A percentile compares a stretch with the other conserved stretches of the same genome.
phyloP scores from a whole-genome alignment of 2,329 filamentous ascomycete species.

The Aspergillus versicolor region DNA sequence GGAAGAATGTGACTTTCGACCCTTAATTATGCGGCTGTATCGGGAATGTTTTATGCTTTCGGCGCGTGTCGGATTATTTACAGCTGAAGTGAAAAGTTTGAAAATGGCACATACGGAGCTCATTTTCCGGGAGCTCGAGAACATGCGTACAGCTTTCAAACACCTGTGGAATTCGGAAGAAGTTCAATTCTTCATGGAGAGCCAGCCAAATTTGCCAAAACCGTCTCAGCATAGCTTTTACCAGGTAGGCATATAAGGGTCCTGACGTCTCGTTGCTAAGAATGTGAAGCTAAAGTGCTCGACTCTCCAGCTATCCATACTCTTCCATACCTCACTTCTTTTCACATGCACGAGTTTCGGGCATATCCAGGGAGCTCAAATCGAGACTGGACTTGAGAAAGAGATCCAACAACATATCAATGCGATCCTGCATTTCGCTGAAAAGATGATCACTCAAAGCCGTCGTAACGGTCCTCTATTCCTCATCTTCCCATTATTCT shows the following conservation, averaged over 20 bases:
- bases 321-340: conserved; percentile 52
- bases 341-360: conserved; percentile 57
- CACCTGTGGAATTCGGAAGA: conserved; percentile 41
- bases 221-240: conserved; percentile 42
- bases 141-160: conserved; percentile 37
- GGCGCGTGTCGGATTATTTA: conserved; percentile 45
- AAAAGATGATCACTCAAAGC: conserved; percentile 36
- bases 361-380: conserved; percentile 21
- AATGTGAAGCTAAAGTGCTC: conserved; percentile 9
- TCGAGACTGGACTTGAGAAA: conserved; percentile 35
- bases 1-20: conserved; percentile 38
- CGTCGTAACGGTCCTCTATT: conserved; percentile 45
- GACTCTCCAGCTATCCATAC: conserved; percentile 29
- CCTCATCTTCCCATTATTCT: conserved; percentile 55
- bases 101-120: conserved; percentile 24
- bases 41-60: conserved; percentile 47
- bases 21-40: conserved; percentile 46
- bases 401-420: conserved; percentile 47
- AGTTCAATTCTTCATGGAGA: conserved; percentile 35
- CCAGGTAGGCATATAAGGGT: conserved; percentile 36
- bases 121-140: conserved; percentile 34
- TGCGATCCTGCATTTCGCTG: conserved; percentile 47
- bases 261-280: not conserved
- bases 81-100: conserved; percentile 41
- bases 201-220: conserved; percentile 37